These are phyloP conservation scores for Nicotiana tabacum DNA, from an alignment of 257 asterid genomes.

Conservation along the genomic window DNA sequence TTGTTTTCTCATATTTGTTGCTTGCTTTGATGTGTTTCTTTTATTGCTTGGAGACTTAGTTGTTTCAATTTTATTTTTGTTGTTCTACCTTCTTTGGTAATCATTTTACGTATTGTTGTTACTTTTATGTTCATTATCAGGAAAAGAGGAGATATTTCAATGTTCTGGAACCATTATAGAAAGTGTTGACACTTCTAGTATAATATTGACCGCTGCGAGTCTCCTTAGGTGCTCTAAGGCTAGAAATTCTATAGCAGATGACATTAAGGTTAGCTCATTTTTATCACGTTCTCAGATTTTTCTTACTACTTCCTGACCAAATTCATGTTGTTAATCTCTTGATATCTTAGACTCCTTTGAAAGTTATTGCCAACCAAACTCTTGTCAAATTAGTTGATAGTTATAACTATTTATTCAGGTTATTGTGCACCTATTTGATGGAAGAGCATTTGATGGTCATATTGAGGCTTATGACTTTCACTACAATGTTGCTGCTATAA, in stretches of 20 bases:
- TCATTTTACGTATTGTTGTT: not conserved
- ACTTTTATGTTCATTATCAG: not conserved
- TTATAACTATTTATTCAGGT: not conserved
- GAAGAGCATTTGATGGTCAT: not conserved
- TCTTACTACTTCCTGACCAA: not conserved
- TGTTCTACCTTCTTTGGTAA: not conserved
- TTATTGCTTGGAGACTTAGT: not conserved
- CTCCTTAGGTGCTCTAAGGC: not conserved
- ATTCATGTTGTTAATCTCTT: not conserved
- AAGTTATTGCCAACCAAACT: not conserved
- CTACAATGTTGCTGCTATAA: slow-evolving; percentile 3
- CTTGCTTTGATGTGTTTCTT: not conserved
- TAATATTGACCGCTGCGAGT: slow-evolving; percentile 5
- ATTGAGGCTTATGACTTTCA: slow-evolving; percentile 1
- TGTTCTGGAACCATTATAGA: slow-evolving; percentile 10
- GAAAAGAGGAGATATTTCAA: not conserved
- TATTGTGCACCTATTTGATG: not conserved
- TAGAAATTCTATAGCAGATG: not conserved
- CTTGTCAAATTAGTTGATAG: not conserved
- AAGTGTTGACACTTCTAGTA: not conserved
- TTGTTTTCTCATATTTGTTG: not conserved
- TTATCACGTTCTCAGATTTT: not conserved
- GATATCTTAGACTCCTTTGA: not conserved
- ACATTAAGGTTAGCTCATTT: not conserved
- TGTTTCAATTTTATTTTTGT: not conserved